Percentiles rank a stretch among this genome's conserved stretches.
These are phyloP conservation scores for Xerocomus potaroensis DNA, from an alignment of 768 basidiomycete genomes.

Conservation along the genomic window DNA sequence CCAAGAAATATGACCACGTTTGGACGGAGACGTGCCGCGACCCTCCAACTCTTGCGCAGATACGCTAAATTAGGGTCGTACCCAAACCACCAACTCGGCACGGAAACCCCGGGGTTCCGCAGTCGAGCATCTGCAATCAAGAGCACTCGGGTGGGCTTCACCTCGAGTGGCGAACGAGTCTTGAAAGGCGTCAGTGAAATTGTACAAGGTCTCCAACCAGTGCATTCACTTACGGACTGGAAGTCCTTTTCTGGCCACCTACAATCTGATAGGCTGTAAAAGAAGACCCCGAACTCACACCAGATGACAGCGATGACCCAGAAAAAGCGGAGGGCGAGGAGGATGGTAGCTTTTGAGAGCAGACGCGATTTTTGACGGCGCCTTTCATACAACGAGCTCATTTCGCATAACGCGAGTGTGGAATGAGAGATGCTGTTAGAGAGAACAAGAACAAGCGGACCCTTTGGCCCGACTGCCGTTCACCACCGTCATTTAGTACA, in stretches of 20 bases:
- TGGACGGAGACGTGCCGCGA: conserved; percentile 51
- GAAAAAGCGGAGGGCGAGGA: conserved; percentile 43
- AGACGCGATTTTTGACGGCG: conserved; percentile 24
- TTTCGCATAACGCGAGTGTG: conserved; percentile 21
- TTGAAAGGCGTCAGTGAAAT: conserved; percentile 10
- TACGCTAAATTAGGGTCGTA: conserved; percentile 50
- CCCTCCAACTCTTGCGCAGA: conserved; percentile 68
- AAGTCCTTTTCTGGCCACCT: conserved; percentile 50
- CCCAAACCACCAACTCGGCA: conserved; percentile 36
- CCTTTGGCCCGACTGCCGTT: neutral
- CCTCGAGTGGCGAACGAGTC: conserved; percentile 7
- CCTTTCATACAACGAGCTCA: conserved; percentile 28
- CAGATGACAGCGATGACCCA: conserved; percentile 59
- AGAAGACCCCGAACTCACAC: conserved; percentile 61
- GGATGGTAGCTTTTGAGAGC: conserved; percentile 28
- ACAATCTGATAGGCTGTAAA: conserved; percentile 54
- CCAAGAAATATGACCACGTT: conserved; percentile 72
- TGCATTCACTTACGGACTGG: conserved; percentile 25
- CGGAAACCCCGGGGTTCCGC: conserved; percentile 33
- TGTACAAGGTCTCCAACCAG: neutral
- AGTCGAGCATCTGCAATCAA: conserved; percentile 70
- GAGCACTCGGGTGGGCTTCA: conserved; percentile 51
- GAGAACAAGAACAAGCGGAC: neutral
- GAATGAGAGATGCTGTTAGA: neutral
- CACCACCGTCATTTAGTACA: conserved; percentile 10